Conservation (phyloP, 768 basidiomycete species). For the Auricularia heimuer region DNA sequence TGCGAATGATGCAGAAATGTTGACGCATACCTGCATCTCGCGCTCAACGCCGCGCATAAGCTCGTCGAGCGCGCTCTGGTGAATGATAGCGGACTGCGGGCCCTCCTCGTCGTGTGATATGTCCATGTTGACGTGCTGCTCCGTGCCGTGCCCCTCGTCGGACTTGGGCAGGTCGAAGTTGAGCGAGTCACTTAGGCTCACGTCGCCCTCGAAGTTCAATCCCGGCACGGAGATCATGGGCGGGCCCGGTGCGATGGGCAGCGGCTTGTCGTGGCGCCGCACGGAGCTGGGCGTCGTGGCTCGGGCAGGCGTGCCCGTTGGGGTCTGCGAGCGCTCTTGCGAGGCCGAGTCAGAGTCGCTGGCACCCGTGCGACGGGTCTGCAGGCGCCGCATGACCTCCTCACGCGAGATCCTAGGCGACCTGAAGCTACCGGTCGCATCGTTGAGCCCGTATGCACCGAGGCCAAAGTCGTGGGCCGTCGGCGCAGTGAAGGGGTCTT, state of each 20-base stretch:
- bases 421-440: neutral
- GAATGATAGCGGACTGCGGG: too few species aligned
- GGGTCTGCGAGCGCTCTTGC: too few species aligned
- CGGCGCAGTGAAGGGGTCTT: conserved; percentile 1
- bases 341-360: neutral
- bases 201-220: neutral
- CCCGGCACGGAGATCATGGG: neutral
- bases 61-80: conserved; percentile 50
- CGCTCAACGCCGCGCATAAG: conserved; percentile 32
- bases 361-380: conserved; percentile 6
- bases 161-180: neutral
- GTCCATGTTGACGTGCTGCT: neutral
- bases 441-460: neutral
- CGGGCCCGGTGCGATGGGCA: neutral
- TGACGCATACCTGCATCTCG: neutral
- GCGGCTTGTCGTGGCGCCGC: neutral
- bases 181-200: neutral
- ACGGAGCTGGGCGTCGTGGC: neutral
- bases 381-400: conserved; percentile 10
- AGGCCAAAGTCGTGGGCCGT: conserved; percentile 1
- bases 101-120: conserved; percentile 42
- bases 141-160: neutral
- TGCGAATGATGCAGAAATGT: neutral
- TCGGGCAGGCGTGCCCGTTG: neutral
- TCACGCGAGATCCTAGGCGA: conserved; percentile 11